phyloP scores from a whole-genome alignment of 2,329 filamentous ascomycete species.

The Neurospora sp. region DNA sequence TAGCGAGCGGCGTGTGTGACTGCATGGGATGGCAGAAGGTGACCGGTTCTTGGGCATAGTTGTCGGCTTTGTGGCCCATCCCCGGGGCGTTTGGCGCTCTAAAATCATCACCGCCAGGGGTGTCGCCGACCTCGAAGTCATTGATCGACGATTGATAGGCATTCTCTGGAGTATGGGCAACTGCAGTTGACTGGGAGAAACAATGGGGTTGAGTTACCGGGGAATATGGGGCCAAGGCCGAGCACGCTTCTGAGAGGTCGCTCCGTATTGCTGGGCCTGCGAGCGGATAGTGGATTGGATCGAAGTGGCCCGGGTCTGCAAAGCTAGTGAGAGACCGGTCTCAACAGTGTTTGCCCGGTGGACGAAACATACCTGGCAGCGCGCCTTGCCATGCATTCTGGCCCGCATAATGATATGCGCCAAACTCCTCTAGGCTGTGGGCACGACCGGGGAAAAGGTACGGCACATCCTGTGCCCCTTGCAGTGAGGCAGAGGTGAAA shows the following conservation, averaged over 20 bases:
- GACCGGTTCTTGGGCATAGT: not conserved
- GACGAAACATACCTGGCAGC: not conserved
- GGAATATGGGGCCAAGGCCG: not conserved
- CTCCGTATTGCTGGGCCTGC: not conserved
- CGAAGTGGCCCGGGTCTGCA: not conserved
- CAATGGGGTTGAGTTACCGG: not conserved
- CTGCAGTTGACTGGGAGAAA: not conserved
- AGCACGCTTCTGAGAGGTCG: not conserved
- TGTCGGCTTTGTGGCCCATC: not conserved
- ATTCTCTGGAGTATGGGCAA: not conserved
- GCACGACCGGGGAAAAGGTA: not conserved
- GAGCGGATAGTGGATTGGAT: not conserved
- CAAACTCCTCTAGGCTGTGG: not conserved
- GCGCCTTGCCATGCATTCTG: not conserved
- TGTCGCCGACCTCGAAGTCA: not conserved
- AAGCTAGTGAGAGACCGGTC: not conserved
- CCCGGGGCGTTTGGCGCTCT: not conserved
- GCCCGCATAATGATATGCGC: not conserved
- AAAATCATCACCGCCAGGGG: not conserved
- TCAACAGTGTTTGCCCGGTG: not conserved
- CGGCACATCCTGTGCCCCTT: not conserved
- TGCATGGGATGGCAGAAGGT: not conserved
- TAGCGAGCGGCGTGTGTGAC: not conserved
- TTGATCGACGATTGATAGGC: not conserved
- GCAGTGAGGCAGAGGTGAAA: not conserved